Conservation (phyloP, 768 basidiomycete genomes). For the Auricularia sp. region DNA sequence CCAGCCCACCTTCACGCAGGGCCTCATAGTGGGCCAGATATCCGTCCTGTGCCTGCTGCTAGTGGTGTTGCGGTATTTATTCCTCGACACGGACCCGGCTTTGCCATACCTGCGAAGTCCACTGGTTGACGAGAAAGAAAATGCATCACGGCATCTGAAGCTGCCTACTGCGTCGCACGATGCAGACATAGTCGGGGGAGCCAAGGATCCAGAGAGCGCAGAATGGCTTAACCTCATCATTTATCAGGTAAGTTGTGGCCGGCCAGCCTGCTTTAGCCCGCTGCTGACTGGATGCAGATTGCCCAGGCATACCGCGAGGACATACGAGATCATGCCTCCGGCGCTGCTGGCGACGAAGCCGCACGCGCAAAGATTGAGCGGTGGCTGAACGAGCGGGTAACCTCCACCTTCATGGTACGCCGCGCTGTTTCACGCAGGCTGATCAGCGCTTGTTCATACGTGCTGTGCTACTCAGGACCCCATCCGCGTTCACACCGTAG, state of each 20-base stretch:
- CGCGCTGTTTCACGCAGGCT: neutral
- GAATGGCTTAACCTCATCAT: constrained; percentile 89
- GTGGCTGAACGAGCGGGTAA: constrained; percentile 71
- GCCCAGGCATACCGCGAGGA: constrained; percentile 67
- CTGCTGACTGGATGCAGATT: constrained; percentile 34
- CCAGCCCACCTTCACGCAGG: constrained; percentile 90
- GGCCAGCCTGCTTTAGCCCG: neutral
- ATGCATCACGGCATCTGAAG: constrained; percentile 50
- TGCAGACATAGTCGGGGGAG: constrained; percentile 28
- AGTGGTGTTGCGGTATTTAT: constrained; percentile 87
- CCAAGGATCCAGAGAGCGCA: constrained; percentile 51
- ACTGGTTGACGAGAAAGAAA: constrained; percentile 30
- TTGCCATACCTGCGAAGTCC: constrained; percentile 5
- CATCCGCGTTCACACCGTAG: constrained; percentile 75
- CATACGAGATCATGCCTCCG: constrained; percentile 58
- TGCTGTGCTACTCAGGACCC: constrained; percentile 47
- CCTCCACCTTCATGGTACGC: constrained; percentile 57
- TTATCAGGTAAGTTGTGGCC: constrained; percentile 50
- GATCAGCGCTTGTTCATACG: neutral
- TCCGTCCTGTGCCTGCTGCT: constrained; percentile 71
- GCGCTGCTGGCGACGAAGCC: constrained; percentile 72
- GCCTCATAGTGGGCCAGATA: constrained; percentile 83
- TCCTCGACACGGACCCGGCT: constrained; percentile 62
- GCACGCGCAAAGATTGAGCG: constrained; percentile 70
- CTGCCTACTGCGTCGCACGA: constrained; percentile 23